These are phyloP conservation scores for Penicillium sp. DNA, from an alignment of 2,329 filamentous ascomycete genomes.

Conservation along the genomic window DNA sequence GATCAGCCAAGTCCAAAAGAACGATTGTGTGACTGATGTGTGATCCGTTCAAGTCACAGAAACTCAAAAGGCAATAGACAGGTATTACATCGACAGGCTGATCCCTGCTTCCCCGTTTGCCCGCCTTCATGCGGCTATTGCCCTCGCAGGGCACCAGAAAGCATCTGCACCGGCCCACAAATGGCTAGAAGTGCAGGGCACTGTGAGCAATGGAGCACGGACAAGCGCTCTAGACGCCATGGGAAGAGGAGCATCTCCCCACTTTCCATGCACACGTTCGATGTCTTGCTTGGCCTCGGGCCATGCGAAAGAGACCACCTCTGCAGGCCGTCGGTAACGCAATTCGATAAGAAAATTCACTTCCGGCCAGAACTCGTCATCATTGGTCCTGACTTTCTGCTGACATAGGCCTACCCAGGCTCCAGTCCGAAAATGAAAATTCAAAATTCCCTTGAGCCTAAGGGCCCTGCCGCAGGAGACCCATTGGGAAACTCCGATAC, in stretches of 20 bases:
- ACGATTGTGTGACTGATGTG: slow-evolving; percentile 21
- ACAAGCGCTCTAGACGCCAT: slow-evolving; percentile 38
- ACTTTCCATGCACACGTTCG: slow-evolving; percentile 17
- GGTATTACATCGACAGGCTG: slow-evolving; percentile 1
- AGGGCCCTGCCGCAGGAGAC: slow-evolving; percentile 7
- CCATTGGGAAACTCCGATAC: slow-evolving; percentile 8
- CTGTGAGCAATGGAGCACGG: slow-evolving; percentile 14
- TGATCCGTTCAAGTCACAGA: not conserved
- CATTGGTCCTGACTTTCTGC: slow-evolving; percentile 21
- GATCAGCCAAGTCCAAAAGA: slow-evolving; percentile 9
- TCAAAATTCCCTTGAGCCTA: not conserved
- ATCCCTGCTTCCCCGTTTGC: slow-evolving; percentile 17
- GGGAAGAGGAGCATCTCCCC: slow-evolving; percentile 14
- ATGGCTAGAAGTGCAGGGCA: slow-evolving; percentile 11
- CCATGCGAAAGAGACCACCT: slow-evolving; percentile 10
- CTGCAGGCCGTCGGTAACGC: slow-evolving; percentile 14
- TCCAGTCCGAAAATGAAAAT: not conserved
- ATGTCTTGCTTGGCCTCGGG: slow-evolving; percentile 20
- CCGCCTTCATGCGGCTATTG: slow-evolving; percentile 21
- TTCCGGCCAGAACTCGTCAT: slow-evolving; percentile 7
- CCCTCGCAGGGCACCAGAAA: slow-evolving; percentile 7
- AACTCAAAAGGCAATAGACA: not conserved
- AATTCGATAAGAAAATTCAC: slow-evolving; percentile 9
- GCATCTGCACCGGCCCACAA: slow-evolving; percentile 14
- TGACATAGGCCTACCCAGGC: slow-evolving; percentile 15